Evolutionary conservation across 139 green algal species (phyloP), one percentile per base, ranked within the genome.

Genomic region (Eudorina sp.): DNA sequence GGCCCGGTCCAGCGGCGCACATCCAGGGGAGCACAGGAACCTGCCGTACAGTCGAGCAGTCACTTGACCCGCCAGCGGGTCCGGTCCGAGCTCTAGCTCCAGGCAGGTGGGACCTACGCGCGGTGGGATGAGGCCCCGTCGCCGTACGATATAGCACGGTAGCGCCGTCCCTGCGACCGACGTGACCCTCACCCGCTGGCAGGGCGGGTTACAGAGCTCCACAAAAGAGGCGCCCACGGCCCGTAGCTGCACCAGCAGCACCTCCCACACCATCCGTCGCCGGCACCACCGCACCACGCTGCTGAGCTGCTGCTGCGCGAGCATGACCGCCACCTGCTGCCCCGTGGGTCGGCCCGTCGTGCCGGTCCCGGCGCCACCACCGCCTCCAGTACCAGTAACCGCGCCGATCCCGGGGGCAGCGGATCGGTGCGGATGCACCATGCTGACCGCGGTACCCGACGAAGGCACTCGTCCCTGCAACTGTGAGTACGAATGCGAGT

Each of bases 241-340:
- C 78, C 21, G 16, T 31, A 88, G 69, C 66, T 90, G 87, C 60
- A 75, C 55, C 31, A 85, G 70, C 58, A 91, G 77, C 64, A 74
- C 58, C 86, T 90, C 86, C 86, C 86, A 90, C 36, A 82, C 74
- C 76, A 90, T 90, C 1, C 58, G 88, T 34, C 40, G n/a, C 45
- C 72, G 80, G 80, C 88, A 89, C 88, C 88, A 88, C 13, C 38
- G 48, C 8, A 89, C 81, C 16, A 89, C 81, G 51, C 27, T 55
- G 43, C 46, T 68, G 29, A 91, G 80, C 53, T 83, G 84, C 53
- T 89, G 70, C 69, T 86, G 80, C 40, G 80, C 80, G 27, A 86
- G 60, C 80, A 86, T 86, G 18, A 86, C 80, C 0, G 68, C 69
- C 13, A 88, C 51, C 68, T 83, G 68, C 68, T 83, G 69, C 21